Base-by-base conservation (phyloP, 345 rosid genomes). In the Carallia pectinifolia region DNA sequence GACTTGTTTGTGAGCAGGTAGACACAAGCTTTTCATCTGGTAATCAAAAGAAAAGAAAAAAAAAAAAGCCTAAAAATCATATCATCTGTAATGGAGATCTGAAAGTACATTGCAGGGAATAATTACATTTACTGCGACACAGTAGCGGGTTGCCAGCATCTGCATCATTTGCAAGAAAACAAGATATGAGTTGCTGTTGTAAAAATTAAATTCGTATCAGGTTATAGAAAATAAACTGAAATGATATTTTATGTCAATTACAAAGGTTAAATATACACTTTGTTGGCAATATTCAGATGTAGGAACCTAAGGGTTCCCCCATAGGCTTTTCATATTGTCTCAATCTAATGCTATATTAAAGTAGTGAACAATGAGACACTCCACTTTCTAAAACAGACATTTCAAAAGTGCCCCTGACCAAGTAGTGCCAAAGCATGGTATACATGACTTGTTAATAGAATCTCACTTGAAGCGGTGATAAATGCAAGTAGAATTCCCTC, bases 401-500 rank as follows among this genome's bases (percentile, higher is more conserved):
- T 44, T 44, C 17, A 44, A 44, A 44, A 44, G 50, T 13, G 50
- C 50, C 5, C 50, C 50, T 0, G 50, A 44, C 50, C 16, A 13
- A 4, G 3, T 12, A 12, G 50, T 44, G 17, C 50, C 0, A 44
- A 13, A 44, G 50, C 16, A 44, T 13, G 17, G 17, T 44, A 44
- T 4, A 40, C 50, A 12, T 12, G 50, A 44, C 50, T 44, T 48
- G 64, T 27, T 6, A 9, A 36, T 62, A 60, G 61, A 68, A 56
- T 60, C 85, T 74, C 44, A 82, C 93, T 78, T 63, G 97, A 77
- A 72, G 97, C 95, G 27, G 95, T 70, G 53, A 86, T 19, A 56
- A 94, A 94, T 52, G 93, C 87, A 48, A 90, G 96, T 78, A 90
- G 86, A 76, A 82, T 84, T 68, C 86, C 81, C 79, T 94, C 98